Percentiles rank a stretch among this genome's conserved stretches.
Evolutionary conservation across 2,329 filamentous ascomycete species (phyloP).

Genomic region (Alternaria tenuissima): DNA sequence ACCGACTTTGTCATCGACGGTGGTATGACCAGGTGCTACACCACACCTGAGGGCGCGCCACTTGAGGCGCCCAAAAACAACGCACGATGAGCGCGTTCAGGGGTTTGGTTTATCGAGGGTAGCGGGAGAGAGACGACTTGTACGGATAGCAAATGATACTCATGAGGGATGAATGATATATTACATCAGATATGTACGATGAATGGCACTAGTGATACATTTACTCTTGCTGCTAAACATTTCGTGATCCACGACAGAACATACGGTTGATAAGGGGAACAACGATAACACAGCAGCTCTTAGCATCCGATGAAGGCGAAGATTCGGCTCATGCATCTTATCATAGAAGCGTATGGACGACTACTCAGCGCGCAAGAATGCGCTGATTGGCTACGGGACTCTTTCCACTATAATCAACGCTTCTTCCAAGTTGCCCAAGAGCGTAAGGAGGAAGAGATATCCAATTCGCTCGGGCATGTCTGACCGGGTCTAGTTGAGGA

Average conservation of each 20-base stretch:
- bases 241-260: background rate
- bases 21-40: constrained; percentile 91
- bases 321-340: background rate
- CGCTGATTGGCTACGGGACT: constrained; percentile 18
- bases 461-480: constrained; percentile 11
- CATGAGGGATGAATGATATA: background rate
- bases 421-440: constrained; percentile 9
- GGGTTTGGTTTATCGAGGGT: background rate
- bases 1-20: constrained; percentile 95
- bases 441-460: background rate
- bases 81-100: constrained; percentile 27
- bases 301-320: background rate
- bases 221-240: background rate
- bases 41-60: constrained; percentile 67
- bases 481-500: background rate
- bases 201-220: background rate
- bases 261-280: background rate
- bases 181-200: background rate
- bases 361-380: background rate
- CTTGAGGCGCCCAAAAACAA: constrained; percentile 63
- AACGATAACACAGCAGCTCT: background rate
- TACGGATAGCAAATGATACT: background rate
- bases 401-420: constrained; percentile 21
- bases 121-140: background rate
- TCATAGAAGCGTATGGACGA: background rate